Base-by-base conservation (phyloP, 2,329 filamentous ascomycete species). In the Colletotrichum euphorbiae region DNA sequence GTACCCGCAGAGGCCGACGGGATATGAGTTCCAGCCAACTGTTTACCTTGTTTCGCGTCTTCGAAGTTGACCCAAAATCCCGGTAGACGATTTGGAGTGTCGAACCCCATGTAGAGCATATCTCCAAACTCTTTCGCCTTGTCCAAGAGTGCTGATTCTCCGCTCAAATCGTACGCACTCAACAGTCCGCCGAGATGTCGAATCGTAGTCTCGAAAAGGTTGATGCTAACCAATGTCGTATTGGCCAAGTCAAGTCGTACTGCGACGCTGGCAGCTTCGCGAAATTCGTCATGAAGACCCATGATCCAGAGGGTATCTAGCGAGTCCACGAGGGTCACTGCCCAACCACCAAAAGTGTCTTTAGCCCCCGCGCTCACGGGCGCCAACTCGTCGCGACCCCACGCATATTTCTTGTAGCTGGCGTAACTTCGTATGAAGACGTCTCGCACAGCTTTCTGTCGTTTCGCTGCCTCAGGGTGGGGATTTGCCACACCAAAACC, bases 141-240 rank as follows among this genome's bases (percentile, higher is more conserved):
- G 24, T 78, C 78, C 36, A 92, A 79, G 61, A 92, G 76, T n/a
- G 80, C 80, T 62, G 83, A 79, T 61, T 82, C 83, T 24, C 81
- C 82, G 71, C 88, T 91, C 28, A 92, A 75, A 73, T 92, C 90
- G 74, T 91, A 91, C 0, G 90, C 90, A n/a, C 87, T 86, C 57
- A 93, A 74, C 62, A 92, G 83, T 1, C 90, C 90, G 9, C 90
- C 90, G 0, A 93, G 83, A 74, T 92, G 92, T 43, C 90, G 85
- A 64, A 92, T 92, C 8, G 85, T 91, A 1, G 89, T 91, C 77
- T 93, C 90, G 69, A 92, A 92, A 0, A 91, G 80, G 69, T 90
- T 91, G 50, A 87, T 81, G 12, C 83, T 81, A 3, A 76, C 74
- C 1, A 74, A 74, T 1, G 70, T 71, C 0, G 83, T 85, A 0